Evolutionary conservation across 129 eudicot genomes (phyloP), one percentile per base, ranked within the genome.

Genomic region (Chrysanthemum makinoi): DNA sequence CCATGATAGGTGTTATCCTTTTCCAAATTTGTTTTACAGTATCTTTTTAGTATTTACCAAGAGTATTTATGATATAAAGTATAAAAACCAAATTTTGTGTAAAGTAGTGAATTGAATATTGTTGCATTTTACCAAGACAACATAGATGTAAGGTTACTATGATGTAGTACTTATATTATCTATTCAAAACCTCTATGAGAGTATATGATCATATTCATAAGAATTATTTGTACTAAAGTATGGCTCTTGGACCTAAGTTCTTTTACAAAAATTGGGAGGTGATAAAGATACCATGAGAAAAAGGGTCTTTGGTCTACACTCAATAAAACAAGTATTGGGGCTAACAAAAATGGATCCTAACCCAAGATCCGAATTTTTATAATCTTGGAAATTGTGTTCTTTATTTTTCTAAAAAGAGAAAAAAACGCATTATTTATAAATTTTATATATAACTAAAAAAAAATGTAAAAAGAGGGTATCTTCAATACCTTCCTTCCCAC

Each of bases 401-500:
- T 62, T 61, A 28, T 22, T 35, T 62, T 49, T 62, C 50, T 43
- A 13, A 10, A 50, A 58, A 44, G 10, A 30, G 13, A 51, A 10
- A 10, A 43, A 66, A 26, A 33, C 17, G 10, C 19, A 56, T 6
- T 30, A 47, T 76, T 24, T 16, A 70, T 43, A 39, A 66, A 57
- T 51, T 20, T 12, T 46, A 22, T 53, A 33, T 53, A 12, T 12
- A 61, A 28, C 7, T 26, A 43, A 28, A 70, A 24, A 24, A 54
- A 24, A 50, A 59, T 10, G 59, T 6, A 47, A 69, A 73, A 20
- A 26, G 47, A 75, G 78, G 88, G 93, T 84, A 88, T 86, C 89
- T 84, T 65, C 74, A 39, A 64, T 88, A 78, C 95, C 97, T 91
- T 91, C 89, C 78, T 50, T 64, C 76, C 88, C 90, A 91, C 96